Conservation (phyloP, 768 basidiomycete species). For the Pleurotus tuoliensis region DNA sequence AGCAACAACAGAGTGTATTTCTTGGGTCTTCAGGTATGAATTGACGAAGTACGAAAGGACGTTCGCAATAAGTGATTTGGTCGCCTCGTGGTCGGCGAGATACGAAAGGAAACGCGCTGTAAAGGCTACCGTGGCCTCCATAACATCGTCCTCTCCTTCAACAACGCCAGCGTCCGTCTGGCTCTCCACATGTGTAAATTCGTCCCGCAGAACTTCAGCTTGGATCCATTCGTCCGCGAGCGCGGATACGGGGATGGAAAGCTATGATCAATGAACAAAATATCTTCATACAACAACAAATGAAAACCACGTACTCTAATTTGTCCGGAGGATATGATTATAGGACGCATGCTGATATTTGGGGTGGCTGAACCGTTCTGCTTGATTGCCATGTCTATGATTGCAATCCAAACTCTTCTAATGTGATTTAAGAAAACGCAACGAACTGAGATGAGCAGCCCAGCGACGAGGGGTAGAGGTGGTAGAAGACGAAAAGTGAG, state of each 20-base stretch:
- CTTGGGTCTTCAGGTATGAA: constrained; percentile 64
- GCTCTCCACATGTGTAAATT: constrained; percentile 68
- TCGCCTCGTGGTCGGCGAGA: constrained; percentile 59
- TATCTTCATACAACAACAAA: background rate
- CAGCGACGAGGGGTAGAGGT: background rate
- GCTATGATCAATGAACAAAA: constrained; percentile 31
- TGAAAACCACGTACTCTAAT: constrained; percentile 42
- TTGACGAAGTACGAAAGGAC: constrained; percentile 76
- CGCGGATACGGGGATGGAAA: constrained; percentile 88
- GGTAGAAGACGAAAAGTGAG: background rate
- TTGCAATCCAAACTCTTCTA: background rate
- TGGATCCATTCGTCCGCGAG: constrained; percentile 82
- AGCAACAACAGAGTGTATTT: constrained; percentile 81
- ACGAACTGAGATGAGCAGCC: background rate
- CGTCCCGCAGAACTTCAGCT: constrained; percentile 88
- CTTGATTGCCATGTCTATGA: constrained; percentile 7
- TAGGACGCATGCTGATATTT: constrained; percentile 42
- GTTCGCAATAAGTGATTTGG: constrained; percentile 66
- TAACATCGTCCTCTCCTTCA: constrained; percentile 48
- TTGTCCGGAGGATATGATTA: constrained; percentile 43
- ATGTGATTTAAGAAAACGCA: background rate
- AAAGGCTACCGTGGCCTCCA: constrained; percentile 72
- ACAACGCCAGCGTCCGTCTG: constrained; percentile 54
- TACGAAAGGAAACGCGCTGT: constrained; percentile 81
- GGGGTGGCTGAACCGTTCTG: constrained; percentile 31